Evolutionary conservation across 2,329 filamentous ascomycete species (phyloP).

Genomic region (Arthrocladium fulminans): DNA sequence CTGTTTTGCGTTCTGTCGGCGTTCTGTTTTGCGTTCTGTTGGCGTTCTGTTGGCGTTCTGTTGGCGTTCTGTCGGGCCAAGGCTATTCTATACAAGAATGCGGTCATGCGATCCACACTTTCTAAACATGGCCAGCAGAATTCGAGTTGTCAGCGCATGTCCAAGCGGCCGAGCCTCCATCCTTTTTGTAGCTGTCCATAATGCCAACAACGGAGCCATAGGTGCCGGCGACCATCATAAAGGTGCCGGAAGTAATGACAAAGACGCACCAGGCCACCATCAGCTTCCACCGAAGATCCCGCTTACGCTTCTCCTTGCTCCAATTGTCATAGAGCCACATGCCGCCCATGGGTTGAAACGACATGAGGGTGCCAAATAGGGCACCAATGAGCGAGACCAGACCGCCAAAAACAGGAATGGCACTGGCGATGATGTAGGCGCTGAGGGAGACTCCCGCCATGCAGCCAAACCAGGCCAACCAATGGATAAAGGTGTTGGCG

Average conservation of each 20-base stretch:
- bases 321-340: conserved; percentile 45
- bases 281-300: conserved; percentile 26
- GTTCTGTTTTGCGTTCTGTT: too few relatives aligned
- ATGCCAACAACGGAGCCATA: conserved; percentile 29
- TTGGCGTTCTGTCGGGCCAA: too few relatives aligned
- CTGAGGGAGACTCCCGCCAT: conserved; percentile 48
- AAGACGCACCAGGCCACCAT: conserved; percentile 35
- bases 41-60: too few relatives aligned
- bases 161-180: conserved; percentile 9
- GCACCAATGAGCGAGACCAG: conserved; percentile 56
- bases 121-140: too few relatives aligned
- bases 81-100: too few relatives aligned
- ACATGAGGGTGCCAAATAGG: conserved; percentile 51
- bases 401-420: conserved; percentile 60
- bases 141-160: conserved; percentile 14
- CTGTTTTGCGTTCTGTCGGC: too few relatives aligned
- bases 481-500: conserved; percentile 46
- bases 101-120: too few relatives aligned
- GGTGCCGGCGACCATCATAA: conserved; percentile 41
- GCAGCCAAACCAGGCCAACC: conserved; percentile 51
- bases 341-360: conserved; percentile 40
- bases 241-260: conserved; percentile 37
- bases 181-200: conserved; percentile 17
- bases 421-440: conserved; percentile 59
- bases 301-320: conserved; percentile 26